Conservation (phyloP, 1,284 basidiomycete species). For the Heterobasidion annosum region DNA sequence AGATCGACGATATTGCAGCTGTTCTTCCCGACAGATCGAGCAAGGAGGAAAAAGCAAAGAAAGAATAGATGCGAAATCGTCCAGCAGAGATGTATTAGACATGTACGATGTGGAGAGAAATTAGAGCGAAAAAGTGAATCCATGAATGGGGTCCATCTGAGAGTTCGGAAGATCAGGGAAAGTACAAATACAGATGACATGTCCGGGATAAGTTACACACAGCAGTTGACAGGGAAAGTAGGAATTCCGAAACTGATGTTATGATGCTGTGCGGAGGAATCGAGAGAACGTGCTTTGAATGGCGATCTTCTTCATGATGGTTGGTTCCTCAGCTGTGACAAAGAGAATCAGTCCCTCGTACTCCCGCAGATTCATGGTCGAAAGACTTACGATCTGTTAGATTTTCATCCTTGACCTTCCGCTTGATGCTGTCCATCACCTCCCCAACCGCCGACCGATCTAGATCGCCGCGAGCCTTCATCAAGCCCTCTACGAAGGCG, state of each 20-base stretch:
- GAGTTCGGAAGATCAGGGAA: too few species aligned
- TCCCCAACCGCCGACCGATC: conserved; percentile 83
- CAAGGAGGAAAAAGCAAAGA: conserved; percentile 27
- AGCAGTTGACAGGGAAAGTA: not conserved
- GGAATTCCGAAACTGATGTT: not conserved
- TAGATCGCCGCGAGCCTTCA: conserved; percentile 87
- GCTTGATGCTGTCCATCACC: conserved; percentile 89
- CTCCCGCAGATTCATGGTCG: conserved; percentile 7
- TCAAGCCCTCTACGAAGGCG: conserved; percentile 82
- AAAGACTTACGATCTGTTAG: conserved; percentile 71
- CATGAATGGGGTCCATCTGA: too few species aligned
- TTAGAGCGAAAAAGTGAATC: not conserved
- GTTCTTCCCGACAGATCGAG: conserved; percentile 64
- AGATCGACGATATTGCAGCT: conserved; percentile 83
- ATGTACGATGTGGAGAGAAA: not conserved
- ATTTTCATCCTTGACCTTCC: conserved; percentile 86
- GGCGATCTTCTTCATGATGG: conserved; percentile 80
- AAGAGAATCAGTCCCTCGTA: conserved; percentile 1
- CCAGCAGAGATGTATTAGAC: not conserved
- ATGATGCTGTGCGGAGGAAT: conserved; percentile 31
- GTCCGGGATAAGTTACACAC: not conserved
- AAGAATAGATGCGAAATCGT: conserved; percentile 21
- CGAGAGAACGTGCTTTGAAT: conserved; percentile 69
- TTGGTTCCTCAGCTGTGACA: conserved; percentile 58
- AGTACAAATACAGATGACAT: too few species aligned